phyloP scores from a whole-genome alignment of 1,284 basidiomycete genomes.

The Malassezia caprae region DNA sequence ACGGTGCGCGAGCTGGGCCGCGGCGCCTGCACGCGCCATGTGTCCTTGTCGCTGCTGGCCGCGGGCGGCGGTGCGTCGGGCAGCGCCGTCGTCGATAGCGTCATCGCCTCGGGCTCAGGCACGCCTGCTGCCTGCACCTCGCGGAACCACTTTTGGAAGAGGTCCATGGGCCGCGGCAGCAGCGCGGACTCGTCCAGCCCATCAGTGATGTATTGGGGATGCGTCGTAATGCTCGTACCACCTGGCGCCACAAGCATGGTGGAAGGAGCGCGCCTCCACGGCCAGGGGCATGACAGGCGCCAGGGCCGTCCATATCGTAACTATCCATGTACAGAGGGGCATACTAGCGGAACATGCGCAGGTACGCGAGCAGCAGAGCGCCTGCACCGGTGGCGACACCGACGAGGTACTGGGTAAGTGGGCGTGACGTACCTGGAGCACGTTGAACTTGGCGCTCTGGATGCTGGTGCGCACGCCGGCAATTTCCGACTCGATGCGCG shows the following conservation, averaged over 20 bases:
- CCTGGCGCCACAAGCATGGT: neutral
- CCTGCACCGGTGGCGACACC: conserved; percentile 68
- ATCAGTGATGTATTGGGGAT: conserved; percentile 39
- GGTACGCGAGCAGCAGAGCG: conserved; percentile 73
- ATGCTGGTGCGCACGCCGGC: conserved; percentile 78
- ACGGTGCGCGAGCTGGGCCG: conserved; percentile 75
- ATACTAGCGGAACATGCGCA: conserved; percentile 52
- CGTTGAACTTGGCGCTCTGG: conserved; percentile 71
- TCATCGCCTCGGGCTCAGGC: conserved; percentile 44
- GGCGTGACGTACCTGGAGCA: conserved; percentile 27
- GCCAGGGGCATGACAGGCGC: no score
- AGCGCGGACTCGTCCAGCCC: conserved; percentile 29
- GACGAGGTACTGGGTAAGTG: conserved; percentile 27
- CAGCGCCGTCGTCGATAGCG: conserved; percentile 30
- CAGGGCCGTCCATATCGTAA: neutral
- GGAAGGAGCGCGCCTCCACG: neutral
- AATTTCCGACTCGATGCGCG: conserved; percentile 92
- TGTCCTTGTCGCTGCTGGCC: conserved; percentile 1
- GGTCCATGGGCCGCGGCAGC: conserved; percentile 28
- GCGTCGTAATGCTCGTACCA: conserved; percentile 29
- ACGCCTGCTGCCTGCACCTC: conserved; percentile 30
- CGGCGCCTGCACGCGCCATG: conserved; percentile 9
- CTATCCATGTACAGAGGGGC: neutral
- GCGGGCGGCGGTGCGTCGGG: conserved; percentile 11
- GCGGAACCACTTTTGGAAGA: conserved; percentile 41